Evolutionary conservation across 2,329 filamentous ascomycete species (phyloP).

Genomic region (Colletotrichum caudatum): DNA sequence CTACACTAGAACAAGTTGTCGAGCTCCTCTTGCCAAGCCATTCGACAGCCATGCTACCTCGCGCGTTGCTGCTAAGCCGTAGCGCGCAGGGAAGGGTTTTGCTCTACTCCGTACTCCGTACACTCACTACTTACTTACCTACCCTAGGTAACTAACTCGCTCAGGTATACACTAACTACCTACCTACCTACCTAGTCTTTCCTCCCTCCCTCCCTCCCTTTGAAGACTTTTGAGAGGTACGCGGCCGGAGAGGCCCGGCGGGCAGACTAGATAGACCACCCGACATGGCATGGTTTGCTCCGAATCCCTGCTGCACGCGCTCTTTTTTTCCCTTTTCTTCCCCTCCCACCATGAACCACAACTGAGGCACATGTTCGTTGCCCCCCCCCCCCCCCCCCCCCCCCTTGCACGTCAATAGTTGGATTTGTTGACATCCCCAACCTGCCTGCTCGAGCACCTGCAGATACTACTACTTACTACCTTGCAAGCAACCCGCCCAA

Average conservation of each 20-base stretch:
- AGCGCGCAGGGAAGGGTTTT: conserved; percentile 19
- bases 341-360: neutral
- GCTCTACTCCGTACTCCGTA: too few species aligned
- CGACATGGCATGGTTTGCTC: neutral
- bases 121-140: too few species aligned
- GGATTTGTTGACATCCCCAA: conserved; percentile 37
- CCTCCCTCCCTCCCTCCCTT: conserved; percentile 11
- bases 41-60: neutral
- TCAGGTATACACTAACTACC: too few species aligned
- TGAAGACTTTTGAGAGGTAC: neutral
- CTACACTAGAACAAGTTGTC: conserved; percentile 2
- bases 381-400: neutral
- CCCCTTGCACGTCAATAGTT: conserved; percentile 28
- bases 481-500: conserved; percentile 14
- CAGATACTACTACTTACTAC: conserved; percentile 10
- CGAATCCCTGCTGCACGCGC: neutral
- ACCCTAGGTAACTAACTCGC: too few species aligned
- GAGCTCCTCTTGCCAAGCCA: neutral
- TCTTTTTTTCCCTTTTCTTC: neutral
- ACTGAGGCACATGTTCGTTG: neutral
- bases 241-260: conserved; percentile 2
- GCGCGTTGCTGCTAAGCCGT: neutral
- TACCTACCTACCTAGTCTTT: neutral
- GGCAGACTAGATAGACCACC: neutral
- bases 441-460: neutral